Conservation (phyloP, 106 monocot species). For the Acorus calamus region DNA sequence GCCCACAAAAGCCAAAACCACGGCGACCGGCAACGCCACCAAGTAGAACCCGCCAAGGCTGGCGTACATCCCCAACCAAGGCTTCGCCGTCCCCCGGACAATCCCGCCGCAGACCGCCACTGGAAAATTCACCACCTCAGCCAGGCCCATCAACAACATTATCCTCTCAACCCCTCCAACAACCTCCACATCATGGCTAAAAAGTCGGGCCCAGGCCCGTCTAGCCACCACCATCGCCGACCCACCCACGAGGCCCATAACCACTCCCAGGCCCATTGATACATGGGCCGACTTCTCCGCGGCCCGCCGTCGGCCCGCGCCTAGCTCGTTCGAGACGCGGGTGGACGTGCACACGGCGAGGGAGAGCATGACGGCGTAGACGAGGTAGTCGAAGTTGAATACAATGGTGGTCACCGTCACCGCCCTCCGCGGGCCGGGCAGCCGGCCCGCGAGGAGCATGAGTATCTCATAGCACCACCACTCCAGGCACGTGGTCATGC, state of each 20-base stretch:
- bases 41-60: constrained; percentile 63
- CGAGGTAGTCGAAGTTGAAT: constrained; percentile 79
- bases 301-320: constrained; percentile 17
- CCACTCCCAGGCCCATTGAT: constrained; percentile 15
- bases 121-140: constrained; percentile 71
- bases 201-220: constrained; percentile 39
- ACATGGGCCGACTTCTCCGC: constrained; percentile 25
- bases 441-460: constrained; percentile 46
- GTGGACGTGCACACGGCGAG: constrained; percentile 51
- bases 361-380: constrained; percentile 61
- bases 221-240: constrained; percentile 23
- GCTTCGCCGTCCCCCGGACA: constrained; percentile 50
- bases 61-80: constrained; percentile 67
- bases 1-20: constrained; percentile 35
- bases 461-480: constrained; percentile 92
- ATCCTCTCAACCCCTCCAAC: constrained; percentile 28
- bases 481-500: constrained; percentile 55
- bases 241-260: constrained; percentile 23
- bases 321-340: constrained; percentile 70
- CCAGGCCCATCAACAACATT: constrained; percentile 50
- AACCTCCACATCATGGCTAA: constrained; percentile 34
- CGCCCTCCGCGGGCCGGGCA: constrained; percentile 28
- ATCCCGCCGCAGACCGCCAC: constrained; percentile 55
- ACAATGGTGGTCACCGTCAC: constrained; percentile 54
- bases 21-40: constrained; percentile 54